These are phyloP conservation scores for Saccharomyces uvarum DNA, from an alignment of 1,139 yeast genomes.

Conservation along the genomic window DNA sequence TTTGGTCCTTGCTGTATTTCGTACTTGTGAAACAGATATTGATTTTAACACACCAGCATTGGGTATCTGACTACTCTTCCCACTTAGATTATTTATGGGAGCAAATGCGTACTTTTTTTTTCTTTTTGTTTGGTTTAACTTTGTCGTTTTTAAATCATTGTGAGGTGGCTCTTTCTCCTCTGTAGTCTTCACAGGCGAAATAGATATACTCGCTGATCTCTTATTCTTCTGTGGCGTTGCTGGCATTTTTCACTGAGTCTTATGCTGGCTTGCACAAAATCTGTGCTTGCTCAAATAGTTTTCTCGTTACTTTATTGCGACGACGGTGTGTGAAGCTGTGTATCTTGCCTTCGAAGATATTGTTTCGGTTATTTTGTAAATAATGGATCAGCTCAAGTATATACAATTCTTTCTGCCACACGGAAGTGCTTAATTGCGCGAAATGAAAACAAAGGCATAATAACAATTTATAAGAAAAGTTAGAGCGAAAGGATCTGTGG, in stretches of 20 bases:
- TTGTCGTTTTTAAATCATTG: conserved; percentile 6
- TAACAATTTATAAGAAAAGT: background rate
- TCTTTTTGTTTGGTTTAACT: conserved; percentile 8
- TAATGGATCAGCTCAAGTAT: background rate
- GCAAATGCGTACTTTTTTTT: conserved; percentile 26
- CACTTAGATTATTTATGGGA: conserved; percentile 23
- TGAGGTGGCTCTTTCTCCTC: conserved; percentile 4
- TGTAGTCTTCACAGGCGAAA: conserved; percentile 14
- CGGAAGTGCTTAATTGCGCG: background rate
- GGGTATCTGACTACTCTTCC: conserved; percentile 7
- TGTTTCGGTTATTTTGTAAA: background rate
- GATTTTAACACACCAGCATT: conserved; percentile 18
- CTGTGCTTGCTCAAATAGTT: background rate
- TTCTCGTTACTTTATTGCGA: background rate
- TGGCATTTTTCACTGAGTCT: conserved; percentile 10
- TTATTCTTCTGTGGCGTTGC: conserved; percentile 19
- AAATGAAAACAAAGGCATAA: background rate
- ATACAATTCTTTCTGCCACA: background rate
- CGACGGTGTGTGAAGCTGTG: background rate
- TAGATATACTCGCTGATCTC: conserved; percentile 13
- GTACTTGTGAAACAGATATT: conserved; percentile 28
- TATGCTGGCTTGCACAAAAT: background rate
- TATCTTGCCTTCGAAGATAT: background rate
- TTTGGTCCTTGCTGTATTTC: conserved; percentile 18
- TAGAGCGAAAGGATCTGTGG: background rate